These are phyloP conservation scores for Xylaria scruposa DNA, from an alignment of 495 filamentous ascomycete genomes.

Conservation along the genomic window DNA sequence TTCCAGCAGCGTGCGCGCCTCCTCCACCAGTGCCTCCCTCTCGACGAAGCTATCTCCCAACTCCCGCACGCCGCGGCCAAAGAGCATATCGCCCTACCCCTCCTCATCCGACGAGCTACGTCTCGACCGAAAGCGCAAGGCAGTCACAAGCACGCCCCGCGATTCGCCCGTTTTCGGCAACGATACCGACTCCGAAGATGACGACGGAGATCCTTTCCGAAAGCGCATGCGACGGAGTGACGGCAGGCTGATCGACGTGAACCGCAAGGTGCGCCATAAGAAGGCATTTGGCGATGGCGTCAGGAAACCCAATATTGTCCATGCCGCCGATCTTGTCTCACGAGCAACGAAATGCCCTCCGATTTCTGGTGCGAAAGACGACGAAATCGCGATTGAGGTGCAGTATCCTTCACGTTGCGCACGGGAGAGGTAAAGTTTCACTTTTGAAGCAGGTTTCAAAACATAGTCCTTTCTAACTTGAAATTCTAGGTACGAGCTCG, in stretches of 20 bases:
- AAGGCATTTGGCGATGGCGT: conserved; percentile 63
- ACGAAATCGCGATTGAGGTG: conserved; percentile 64
- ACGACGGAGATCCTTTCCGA: conserved; percentile 35
- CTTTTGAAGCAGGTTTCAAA: neutral
- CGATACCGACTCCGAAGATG: conserved; percentile 35
- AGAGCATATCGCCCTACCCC: conserved; percentile 46
- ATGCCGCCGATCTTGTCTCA: conserved; percentile 71
- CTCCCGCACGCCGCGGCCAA: conserved; percentile 34
- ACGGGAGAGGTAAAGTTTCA: conserved; percentile 65
- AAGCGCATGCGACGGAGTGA: conserved; percentile 41
- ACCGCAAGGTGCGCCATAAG: conserved; percentile 65
- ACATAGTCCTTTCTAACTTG: conserved; percentile 36
- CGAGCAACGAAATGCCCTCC: conserved; percentile 55
- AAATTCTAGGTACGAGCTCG: conserved; percentile 73
- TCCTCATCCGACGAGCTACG: conserved; percentile 45
- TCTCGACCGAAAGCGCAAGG: conserved; percentile 40
- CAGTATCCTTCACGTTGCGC: conserved; percentile 76
- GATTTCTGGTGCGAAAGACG: conserved; percentile 51
- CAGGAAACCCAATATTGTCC: conserved; percentile 61
- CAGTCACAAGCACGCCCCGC: conserved; percentile 37
- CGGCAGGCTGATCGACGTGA: conserved; percentile 52
- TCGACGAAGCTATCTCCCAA: conserved; percentile 37
- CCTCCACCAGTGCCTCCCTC: conserved; percentile 31
- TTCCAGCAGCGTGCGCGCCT: conserved; percentile 27
- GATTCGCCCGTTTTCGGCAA: conserved; percentile 42